phyloP scores from a whole-genome alignment of 78 protist genomes.

The Dictyostelium capitatum region DNA sequence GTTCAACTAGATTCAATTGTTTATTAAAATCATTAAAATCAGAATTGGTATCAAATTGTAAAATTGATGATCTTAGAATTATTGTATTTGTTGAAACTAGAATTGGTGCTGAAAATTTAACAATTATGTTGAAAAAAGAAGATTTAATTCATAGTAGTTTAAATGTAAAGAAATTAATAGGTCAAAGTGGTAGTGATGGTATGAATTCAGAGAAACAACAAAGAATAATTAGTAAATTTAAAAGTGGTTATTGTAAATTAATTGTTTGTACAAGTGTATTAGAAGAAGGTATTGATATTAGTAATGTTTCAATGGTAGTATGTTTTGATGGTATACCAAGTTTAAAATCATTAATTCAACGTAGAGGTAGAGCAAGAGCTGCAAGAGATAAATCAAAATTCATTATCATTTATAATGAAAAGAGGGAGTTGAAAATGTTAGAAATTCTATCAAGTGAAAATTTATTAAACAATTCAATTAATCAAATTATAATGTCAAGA shows the following conservation, averaged over 20 bases:
- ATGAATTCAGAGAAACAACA: conserved; percentile 30
- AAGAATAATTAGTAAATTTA: not conserved
- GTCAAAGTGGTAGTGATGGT: conserved; percentile 16
- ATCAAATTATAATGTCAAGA: not conserved
- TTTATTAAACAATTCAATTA: conserved; percentile 18
- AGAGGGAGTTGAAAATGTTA: not conserved
- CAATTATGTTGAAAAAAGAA: not conserved
- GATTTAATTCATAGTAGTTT: not conserved
- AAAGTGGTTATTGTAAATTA: not conserved
- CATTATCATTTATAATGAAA: not conserved
- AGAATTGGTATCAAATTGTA: not conserved
- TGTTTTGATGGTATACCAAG: conserved; percentile 17
- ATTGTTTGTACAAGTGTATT: conserved; percentile 37
- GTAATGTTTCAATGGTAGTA: conserved; percentile 2
- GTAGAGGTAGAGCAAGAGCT: conserved; percentile 61
- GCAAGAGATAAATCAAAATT: not conserved
- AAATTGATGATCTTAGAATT: not conserved
- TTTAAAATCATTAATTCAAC: conserved; percentile 45
- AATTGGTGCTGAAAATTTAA: not conserved
- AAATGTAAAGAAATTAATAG: conserved; percentile 12
- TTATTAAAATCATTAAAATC: not conserved
- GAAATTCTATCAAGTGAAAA: conserved; percentile 7
- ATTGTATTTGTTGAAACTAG: conserved; percentile 24
- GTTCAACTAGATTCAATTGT: not conserved
- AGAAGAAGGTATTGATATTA: conserved; percentile 58